Percentiles rank a stretch among this genome's conserved stretches.
Conservation (phyloP, 306 rosid genomes). For the Morella rubra region DNA sequence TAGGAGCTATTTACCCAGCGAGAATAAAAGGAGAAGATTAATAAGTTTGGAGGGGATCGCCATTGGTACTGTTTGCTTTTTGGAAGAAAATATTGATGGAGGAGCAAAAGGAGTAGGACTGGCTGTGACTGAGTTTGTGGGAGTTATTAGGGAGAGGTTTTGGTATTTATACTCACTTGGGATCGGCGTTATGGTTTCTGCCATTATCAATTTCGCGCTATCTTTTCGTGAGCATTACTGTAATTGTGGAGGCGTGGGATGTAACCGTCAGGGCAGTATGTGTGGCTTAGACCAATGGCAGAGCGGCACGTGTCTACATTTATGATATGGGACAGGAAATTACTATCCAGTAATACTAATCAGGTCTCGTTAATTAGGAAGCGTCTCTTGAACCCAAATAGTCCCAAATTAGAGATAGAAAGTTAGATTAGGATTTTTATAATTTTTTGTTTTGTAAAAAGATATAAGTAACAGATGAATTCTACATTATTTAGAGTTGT, state of each 20-base stretch:
- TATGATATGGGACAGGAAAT: no score
- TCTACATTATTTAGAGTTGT: no score
- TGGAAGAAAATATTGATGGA: background rate
- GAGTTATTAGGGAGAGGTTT: background rate
- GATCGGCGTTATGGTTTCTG: background rate
- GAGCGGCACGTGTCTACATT: background rate
- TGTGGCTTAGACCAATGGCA: background rate
- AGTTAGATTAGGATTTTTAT: no score
- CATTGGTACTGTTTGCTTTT: conserved; percentile 23
- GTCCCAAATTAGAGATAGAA: no score
- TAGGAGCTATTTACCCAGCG: conserved; percentile 32
- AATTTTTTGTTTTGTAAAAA: no score
- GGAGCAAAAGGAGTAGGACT: background rate
- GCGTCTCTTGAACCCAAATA: no score
- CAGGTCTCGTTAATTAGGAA: no score
- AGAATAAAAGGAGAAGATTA: conserved; percentile 27
- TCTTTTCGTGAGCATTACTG: conserved; percentile 44
- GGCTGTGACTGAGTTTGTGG: background rate
- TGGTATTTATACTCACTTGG: background rate
- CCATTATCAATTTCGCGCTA: conserved; percentile 5
- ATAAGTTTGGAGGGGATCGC: conserved; percentile 21
- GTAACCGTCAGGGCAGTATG: no score
- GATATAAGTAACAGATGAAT: no score
- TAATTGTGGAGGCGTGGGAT: conserved; percentile 3
- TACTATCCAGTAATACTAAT: no score